Evolutionary conservation across 495 filamentous ascomycete genomes (phyloP).

Genomic region (Xylona heveae): DNA sequence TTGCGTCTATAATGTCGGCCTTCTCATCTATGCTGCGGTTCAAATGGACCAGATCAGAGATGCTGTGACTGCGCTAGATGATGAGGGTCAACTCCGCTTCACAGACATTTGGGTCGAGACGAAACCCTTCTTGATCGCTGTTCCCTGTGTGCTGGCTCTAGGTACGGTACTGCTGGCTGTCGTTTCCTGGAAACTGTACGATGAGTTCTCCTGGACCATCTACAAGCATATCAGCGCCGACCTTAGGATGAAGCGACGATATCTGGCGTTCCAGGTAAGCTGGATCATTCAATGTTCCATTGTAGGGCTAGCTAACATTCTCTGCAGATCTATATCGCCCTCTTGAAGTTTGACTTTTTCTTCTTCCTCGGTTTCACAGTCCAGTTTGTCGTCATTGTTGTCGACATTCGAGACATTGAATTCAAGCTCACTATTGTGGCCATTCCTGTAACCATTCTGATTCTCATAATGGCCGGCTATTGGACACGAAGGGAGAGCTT

Average conservation of each 20-base stretch:
- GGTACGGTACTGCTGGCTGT: slow-evolving; percentile 49
- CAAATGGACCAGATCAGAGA: slow-evolving; percentile 63
- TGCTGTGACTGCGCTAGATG: slow-evolving; percentile 32
- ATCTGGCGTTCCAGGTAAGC: slow-evolving; percentile 83
- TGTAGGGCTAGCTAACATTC: not conserved
- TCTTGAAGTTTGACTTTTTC: slow-evolving; percentile 98
- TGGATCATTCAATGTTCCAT: not conserved
- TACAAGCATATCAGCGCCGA: slow-evolving; percentile 98
- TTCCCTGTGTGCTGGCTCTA: slow-evolving; percentile 64
- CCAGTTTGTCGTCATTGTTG: slow-evolving; percentile 88
- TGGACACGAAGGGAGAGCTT: slow-evolving; percentile 67
- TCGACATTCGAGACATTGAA: slow-evolving; percentile 39
- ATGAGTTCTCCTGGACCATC: slow-evolving; percentile 98
- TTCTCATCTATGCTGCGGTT: slow-evolving; percentile 79
- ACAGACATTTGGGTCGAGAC: slow-evolving; percentile 43
- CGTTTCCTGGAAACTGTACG: slow-evolving; percentile 83
- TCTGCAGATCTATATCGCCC: slow-evolving; percentile 77
- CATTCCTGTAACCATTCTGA: slow-evolving; percentile 72
- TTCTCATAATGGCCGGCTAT: slow-evolving; percentile 65
- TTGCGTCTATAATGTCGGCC: slow-evolving; percentile 73
- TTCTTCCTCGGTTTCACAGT: slow-evolving; percentile 98
- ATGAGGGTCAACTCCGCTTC: slow-evolving; percentile 6
- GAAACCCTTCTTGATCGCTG: slow-evolving; percentile 60
- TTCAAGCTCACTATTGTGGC: slow-evolving; percentile 73
- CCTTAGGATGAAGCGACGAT: slow-evolving; percentile 87